Conservation (phyloP, 2,329 filamentous ascomycete genomes). For the Penicillium sp. region DNA sequence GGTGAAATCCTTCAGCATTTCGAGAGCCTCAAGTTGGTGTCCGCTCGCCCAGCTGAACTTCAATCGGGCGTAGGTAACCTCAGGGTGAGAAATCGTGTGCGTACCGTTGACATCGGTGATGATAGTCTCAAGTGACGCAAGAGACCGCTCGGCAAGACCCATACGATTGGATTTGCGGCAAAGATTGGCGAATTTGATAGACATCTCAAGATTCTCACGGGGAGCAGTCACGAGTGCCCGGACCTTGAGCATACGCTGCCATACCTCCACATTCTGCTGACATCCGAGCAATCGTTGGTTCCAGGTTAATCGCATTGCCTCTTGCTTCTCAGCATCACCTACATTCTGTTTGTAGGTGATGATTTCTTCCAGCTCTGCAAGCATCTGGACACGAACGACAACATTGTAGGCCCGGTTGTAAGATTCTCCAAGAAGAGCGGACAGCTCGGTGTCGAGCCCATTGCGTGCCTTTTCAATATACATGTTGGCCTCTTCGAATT, state of each 20-base stretch:
- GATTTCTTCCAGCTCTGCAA: constrained; percentile 96
- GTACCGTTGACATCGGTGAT: constrained; percentile 51
- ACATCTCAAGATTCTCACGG: constrained; percentile 95
- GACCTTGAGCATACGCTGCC: constrained; percentile 96
- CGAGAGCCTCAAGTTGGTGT: constrained; percentile 60
- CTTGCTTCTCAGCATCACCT: constrained; percentile 77
- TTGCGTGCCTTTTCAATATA: constrained; percentile 92
- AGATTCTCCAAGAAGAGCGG: constrained; percentile 93
- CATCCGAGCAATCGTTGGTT: constrained; percentile 92
- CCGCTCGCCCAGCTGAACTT: constrained; percentile 95
- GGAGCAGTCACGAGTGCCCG: constrained; percentile 88
- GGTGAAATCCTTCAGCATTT: constrained; percentile 63
- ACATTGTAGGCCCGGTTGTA: constrained; percentile 97
- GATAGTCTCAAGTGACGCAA: constrained; percentile 82
- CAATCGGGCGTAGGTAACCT: constrained; percentile 92
- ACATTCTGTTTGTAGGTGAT: constrained; percentile 93
- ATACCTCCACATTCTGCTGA: constrained; percentile 95
- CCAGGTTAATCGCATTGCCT: constrained; percentile 90
- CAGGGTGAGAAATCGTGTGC: constrained; percentile 54
- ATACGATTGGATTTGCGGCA: constrained; percentile 95
- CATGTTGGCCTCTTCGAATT: constrained; percentile 84
- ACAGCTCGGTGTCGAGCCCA: constrained; percentile 91
- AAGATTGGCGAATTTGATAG: constrained; percentile 98
- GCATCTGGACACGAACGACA: constrained; percentile 98
- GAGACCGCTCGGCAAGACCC: constrained; percentile 90